Evolutionary conservation across 2,329 filamentous ascomycete genomes (phyloP), one percentile per base, ranked within the genome.

Genomic region (Coleophoma cylindrospora): DNA sequence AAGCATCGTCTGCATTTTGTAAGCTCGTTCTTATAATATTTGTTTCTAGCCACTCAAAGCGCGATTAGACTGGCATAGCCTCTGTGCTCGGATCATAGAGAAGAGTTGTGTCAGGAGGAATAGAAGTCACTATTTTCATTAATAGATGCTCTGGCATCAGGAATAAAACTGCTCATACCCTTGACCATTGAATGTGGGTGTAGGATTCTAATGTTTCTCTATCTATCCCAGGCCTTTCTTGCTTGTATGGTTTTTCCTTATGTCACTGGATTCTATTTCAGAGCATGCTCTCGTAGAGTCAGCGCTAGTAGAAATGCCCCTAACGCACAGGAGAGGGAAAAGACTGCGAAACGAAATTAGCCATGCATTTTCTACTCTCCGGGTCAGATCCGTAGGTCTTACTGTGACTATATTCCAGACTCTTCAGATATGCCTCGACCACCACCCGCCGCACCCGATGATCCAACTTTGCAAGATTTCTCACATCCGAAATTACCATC

Each of bases 321-420:
- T 12, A 44, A 13, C 12, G 41, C 41, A 44, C 41, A 44, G 2
- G 21, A 12, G 17, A 50, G n/a, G 3, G 48, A 50, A 13, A 50
- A 32, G n/a, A 34, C 41, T 44, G 32, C 14, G 17, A 14, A 33
- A 34, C 34, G n/a, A 4, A 11, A 14, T 44, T 15, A 34, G 14
- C 12, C 44, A 15, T 9, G 21, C 19, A 17, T 34, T 21, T n/a
- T 14, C 43, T n/a, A n/a, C n/a, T 19, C 14, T 32, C 10, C 2
- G 43, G 17, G 3, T 9, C 36, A 6, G 13, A 38, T 32, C 9
- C 21, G 21, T 34, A 10, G 17, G 13, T 56, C 53, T 47, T 46
- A 55, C 54, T 40, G 40, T 61, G 58, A 41, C 52, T 55, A 45
- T 57, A 54, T 40, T 54, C 57, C 12, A 62, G 49, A 52, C 59